These are phyloP conservation scores for Termitomyces sp. DNA, from an alignment of 768 basidiomycete species.

Conservation along the genomic window DNA sequence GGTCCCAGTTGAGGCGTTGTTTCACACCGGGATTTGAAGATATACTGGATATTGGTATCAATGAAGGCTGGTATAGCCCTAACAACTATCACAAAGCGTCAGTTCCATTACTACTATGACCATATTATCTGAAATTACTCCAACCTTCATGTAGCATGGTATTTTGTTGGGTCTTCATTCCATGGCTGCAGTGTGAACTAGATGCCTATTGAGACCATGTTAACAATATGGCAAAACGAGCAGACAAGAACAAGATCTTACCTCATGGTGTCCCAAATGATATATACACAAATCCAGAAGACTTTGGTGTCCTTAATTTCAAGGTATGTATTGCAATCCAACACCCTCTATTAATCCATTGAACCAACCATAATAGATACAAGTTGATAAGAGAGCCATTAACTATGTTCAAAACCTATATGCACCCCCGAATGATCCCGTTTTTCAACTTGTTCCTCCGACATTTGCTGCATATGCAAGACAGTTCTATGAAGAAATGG, in stretches of 20 bases:
- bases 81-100: background rate
- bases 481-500: slow-evolving; percentile 13
- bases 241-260: slow-evolving; percentile 33
- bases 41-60: slow-evolving; percentile 28
- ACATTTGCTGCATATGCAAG: slow-evolving; percentile 16
- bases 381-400: slow-evolving; percentile 1
- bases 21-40: slow-evolving; percentile 32
- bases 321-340: slow-evolving; percentile 24
- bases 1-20: slow-evolving; percentile 33
- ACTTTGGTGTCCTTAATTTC: slow-evolving; percentile 31
- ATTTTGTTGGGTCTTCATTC: slow-evolving; percentile 41
- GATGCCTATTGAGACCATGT: slow-evolving; percentile 24
- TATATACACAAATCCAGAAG: slow-evolving; percentile 29
- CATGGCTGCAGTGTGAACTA: slow-evolving; percentile 38
- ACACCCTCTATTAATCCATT: background rate
- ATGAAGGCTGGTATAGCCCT: slow-evolving; percentile 25
- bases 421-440: slow-evolving; percentile 16
- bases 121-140: background rate
- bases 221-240: slow-evolving; percentile 24
- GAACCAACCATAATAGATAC: background rate
- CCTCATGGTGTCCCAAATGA: slow-evolving; percentile 38
- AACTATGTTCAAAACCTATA: too few relatives aligned
- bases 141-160: slow-evolving; percentile 26
- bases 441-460: slow-evolving; percentile 31
- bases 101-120: background rate